Base-by-base conservation (phyloP, 1,284 basidiomycete genomes). In the Trichosporon inkin region DNA sequence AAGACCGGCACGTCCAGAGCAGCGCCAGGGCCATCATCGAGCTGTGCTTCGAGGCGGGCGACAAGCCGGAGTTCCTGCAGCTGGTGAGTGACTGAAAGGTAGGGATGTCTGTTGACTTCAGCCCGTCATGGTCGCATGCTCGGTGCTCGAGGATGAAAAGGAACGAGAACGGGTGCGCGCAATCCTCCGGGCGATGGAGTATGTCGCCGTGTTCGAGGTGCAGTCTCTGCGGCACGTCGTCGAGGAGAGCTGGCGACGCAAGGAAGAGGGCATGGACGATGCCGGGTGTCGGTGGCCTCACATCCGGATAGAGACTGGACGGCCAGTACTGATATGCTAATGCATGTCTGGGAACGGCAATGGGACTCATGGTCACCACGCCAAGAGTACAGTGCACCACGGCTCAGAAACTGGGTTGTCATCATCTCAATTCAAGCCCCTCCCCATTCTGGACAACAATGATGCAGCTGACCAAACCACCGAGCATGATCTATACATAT, bases 1-100 rank as follows among this genome's bases (percentile, higher is more conserved):
- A 49, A 7, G 63, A 70, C 41, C 52, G 32, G 5, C 57, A 55
- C 28, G 64, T 71, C 13, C 70, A 71, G 55, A 19, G 36, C 28
- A 63, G 64, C 35, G 72, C 68, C 0, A 34, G 40, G 55, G 67
- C 62, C 8, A 62, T 69, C 4, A 44, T 72, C 20, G 63, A 63
- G 24, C 56, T 71, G 1, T 72, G 68, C 38, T 38, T 55, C 7
- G 61, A 64, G 17, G 68, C 65, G 4, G 68, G 70, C 3, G 61
- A 67, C 66, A 7, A 74, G 57, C 58, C 70, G 16, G 72, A 74
- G 63, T 71, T 65, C 51, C 60, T 74, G 59, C 72, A 71, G 57
- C 69, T 69, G 67, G 71, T 73, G 59, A 60, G 71, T 67, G 10
- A 5, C 6, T 32, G 35, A 20, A 14, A 19, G 8, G 19, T 6